phyloP scores from a whole-genome alignment of 306 rosid genomes.

The Dicorynia guianensis region DNA sequence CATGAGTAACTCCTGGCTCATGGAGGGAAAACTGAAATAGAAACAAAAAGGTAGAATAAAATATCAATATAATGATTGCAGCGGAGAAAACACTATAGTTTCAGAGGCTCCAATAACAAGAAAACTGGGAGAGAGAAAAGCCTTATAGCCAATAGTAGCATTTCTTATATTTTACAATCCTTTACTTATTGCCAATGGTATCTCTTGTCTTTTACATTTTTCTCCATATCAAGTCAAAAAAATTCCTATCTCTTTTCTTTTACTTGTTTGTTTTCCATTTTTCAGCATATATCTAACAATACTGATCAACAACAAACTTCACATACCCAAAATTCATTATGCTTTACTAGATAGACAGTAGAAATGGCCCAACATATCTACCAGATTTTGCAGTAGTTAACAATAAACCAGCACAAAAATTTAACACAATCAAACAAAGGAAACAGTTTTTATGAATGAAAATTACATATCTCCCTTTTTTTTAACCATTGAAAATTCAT shows the following conservation, averaged over 20 bases:
- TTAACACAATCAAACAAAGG: slow-evolving; percentile 4
- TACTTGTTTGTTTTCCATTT: background rate
- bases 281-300: slow-evolving; percentile 10
- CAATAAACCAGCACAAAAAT: slow-evolving; percentile 21
- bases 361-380: background rate
- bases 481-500: too few relatives aligned
- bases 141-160: background rate
- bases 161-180: too few relatives aligned
- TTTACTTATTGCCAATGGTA: background rate
- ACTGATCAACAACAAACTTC: background rate
- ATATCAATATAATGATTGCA: slow-evolving; percentile 21
- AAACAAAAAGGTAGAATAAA: background rate
- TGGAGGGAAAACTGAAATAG: slow-evolving; percentile 67
- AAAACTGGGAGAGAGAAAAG: background rate
- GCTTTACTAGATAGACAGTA: background rate
- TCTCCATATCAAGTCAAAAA: background rate
- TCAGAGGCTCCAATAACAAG: background rate
- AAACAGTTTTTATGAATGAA: background rate
- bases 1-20: slow-evolving; percentile 87
- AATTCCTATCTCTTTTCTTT: background rate
- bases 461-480: too few relatives aligned
- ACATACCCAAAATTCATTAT: too few relatives aligned
- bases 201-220: background rate
- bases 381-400: slow-evolving; percentile 22
- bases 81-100: slow-evolving; percentile 4